Evolutionary conservation across 1,284 basidiomycete species (phyloP).

Genomic region (Ganoderma resinaceum): DNA sequence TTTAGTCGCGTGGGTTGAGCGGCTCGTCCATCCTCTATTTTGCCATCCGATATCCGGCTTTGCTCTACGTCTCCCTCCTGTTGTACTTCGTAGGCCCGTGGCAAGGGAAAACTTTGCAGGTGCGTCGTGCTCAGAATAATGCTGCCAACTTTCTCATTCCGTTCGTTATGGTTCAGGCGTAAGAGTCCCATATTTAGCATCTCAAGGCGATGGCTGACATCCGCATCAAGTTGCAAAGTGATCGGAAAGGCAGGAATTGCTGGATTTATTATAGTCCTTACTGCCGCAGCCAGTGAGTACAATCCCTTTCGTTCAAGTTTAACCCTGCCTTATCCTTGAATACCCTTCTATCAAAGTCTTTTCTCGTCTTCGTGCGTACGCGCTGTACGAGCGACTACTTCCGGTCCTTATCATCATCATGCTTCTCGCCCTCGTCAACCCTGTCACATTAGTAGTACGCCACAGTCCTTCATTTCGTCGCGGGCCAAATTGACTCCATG

Average conservation of each 20-base stretch:
- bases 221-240: not conserved
- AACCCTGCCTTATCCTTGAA: not conserved
- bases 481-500: not conserved
- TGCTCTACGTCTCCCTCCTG: conserved; percentile 1
- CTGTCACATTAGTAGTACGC: not conserved
- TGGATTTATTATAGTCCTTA: not conserved
- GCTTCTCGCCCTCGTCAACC: not conserved
- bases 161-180: not conserved
- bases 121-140: not conserved
- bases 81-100: not conserved
- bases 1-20: conserved; percentile 20
- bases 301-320: not conserved
- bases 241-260: not conserved
- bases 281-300: not conserved
- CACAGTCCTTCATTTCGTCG: not conserved
- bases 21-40: conserved; percentile 18
- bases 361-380: not conserved
- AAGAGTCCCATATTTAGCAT: not conserved
- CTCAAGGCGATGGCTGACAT: not conserved
- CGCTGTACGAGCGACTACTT: not conserved
- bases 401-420: not conserved
- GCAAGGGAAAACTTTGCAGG: not conserved
- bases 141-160: not conserved
- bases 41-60: conserved; percentile 20
- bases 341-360: not conserved